Base-by-base conservation (phyloP, 2,329 filamentous ascomycete species). In the Zymoseptoria ardabiliae region DNA sequence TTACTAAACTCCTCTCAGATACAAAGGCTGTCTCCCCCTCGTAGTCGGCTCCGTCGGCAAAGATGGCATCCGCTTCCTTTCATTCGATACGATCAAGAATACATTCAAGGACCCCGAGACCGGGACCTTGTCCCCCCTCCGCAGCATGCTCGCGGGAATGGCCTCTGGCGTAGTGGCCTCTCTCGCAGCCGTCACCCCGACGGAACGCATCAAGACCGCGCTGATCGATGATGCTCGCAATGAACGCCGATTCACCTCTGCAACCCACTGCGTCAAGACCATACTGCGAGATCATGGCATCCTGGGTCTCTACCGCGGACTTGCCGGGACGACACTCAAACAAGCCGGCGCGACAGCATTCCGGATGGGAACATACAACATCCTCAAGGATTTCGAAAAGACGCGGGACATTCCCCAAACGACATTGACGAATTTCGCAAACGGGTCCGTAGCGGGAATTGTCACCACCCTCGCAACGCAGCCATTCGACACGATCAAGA, bases 141-240 rank as follows among this genome's bases (percentile, higher is more conserved):
- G 81, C 2, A 85, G 83, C 48, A 77, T 88, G n/a, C 67, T 83
- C 0, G 85, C 85, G 4, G 86, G 86, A 8, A 87, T 88, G 83
- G 74, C 78, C 1, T 82, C 84, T 0, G 86, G 86, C 0, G 78
- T 84, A 0, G 78, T 85, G 0, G 85, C 85, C 19, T 84, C 80
- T 57, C 76, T 85, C 0, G 78, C 82, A n/a, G 85, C 84, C 1
- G 85, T 89, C 0, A 89, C 85, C 2, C 86, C 86, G 0, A 86
- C 84, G 0, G 86, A 89, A 67, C 78, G 85, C 17, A 82, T 89
- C 67, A 89, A 88, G 70, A 89, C 86, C 1, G 85, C 85, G 0
- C 69, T 88, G 6, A 86, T 87, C 61, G 84, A 86, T 68, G 84
- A 86, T 66, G 83, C 82, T 7, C 72, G 82, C 50, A 70, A 66